A percentile compares a stretch with the other conserved stretches of the same genome.
Conservation (phyloP, 1,284 basidiomycete species). For the Austroboletus niveus region DNA sequence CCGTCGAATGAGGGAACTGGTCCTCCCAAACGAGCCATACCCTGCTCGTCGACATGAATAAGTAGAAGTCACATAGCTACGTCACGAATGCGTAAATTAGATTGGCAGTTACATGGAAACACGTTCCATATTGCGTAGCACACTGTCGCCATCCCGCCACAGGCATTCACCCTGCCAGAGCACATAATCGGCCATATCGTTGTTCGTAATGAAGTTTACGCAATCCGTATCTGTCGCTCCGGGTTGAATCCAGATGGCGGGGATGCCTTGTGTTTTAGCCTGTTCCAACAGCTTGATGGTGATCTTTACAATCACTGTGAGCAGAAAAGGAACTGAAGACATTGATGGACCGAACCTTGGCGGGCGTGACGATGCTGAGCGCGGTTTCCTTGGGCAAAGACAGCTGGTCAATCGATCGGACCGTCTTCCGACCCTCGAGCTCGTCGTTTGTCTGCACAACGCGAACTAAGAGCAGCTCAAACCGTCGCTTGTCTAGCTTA, state of each 20-base stretch:
- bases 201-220: constrained; percentile 43
- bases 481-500: constrained; percentile 30
- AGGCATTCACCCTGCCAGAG: constrained; percentile 34
- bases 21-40: too few relatives aligned
- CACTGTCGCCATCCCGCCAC: constrained; percentile 30
- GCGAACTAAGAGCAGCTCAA: constrained; percentile 17
- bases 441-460: constrained; percentile 55
- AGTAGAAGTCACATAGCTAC: not conserved
- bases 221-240: constrained; percentile 70
- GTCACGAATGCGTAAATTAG: not conserved
- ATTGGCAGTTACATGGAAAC: constrained; percentile 15
- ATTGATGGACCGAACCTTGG: constrained; percentile 43
- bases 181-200: constrained; percentile 27
- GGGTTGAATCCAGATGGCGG: constrained; percentile 82
- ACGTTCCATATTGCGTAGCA: constrained; percentile 22
- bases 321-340: not conserved
- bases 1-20: too few relatives aligned
- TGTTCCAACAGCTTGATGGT: constrained; percentile 64
- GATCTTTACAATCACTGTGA: constrained; percentile 42
- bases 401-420: constrained; percentile 58
- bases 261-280: constrained; percentile 60
- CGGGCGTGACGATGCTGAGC: constrained; percentile 76
- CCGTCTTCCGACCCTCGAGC: constrained; percentile 58
- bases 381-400: constrained; percentile 65
- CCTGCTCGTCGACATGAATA: not conserved